These are phyloP conservation scores for Ilex paraguariensis DNA, from an alignment of 305 asterid genomes.

Conservation along the genomic window DNA sequence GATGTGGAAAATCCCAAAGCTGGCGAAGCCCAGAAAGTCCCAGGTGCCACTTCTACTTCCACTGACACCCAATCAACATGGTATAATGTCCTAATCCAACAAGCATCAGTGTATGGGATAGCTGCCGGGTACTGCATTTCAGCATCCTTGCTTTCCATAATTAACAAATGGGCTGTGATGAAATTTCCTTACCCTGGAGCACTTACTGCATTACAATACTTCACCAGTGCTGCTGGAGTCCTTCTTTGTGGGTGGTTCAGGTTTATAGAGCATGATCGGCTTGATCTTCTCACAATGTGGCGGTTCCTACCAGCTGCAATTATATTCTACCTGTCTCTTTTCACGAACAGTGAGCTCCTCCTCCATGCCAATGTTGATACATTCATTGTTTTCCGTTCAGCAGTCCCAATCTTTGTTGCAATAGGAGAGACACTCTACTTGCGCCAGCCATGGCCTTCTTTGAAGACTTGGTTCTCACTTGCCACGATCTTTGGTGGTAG, in stretches of 20 bases:
- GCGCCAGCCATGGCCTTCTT: conserved; percentile 91
- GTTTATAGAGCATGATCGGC: conserved; percentile 64
- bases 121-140: conserved; percentile 92
- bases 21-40: conserved; percentile 21
- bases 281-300: conserved; percentile 81
- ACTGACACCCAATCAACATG: conserved; percentile 34
- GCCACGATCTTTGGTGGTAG: conserved; percentile 87
- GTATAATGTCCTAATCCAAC: conserved; percentile 50
- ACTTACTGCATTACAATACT: conserved; percentile 83
- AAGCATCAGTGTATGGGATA: conserved; percentile 74
- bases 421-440: conserved; percentile 78
- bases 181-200: conserved; percentile 95
- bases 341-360: conserved; percentile 89
- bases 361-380: conserved; percentile 96
- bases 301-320: conserved; percentile 81
- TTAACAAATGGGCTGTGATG: conserved; percentile 97
- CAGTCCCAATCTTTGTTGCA: conserved; percentile 89
- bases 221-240: conserved; percentile 80
- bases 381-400: conserved; percentile 88
- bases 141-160: conserved; percentile 78
- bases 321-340: conserved; percentile 74
- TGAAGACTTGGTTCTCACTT: conserved; percentile 76
- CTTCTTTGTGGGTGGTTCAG: conserved; percentile 62
- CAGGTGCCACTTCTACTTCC: conserved; percentile 19
- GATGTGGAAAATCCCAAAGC: conserved; percentile 63